Evolutionary conservation across 768 basidiomycete species (phyloP), one percentile per base, ranked within the genome.

Genomic region (Coprinellus aureogranulatus): DNA sequence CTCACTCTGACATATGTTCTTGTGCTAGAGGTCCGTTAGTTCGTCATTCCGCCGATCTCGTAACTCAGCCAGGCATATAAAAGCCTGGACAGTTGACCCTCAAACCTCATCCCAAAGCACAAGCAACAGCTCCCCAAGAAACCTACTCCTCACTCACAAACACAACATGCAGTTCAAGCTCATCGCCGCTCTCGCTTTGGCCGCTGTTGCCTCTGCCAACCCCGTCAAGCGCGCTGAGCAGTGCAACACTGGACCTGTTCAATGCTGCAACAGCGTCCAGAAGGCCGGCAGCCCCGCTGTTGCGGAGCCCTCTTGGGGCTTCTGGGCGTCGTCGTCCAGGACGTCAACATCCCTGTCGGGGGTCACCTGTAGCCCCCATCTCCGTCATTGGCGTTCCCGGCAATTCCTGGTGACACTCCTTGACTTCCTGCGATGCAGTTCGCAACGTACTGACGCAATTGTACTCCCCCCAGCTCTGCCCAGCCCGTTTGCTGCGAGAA

Each of bases 221-320:
- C 26, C 58, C 30, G 18, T 22, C 34, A 34, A 34, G 34, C 34
- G 34, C 34, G 26, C 46, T 48, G 59, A 55, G 40, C 61, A 61
- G 54, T 68, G 66, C 62, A 61, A 60, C 62, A 68, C 68, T 42
- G 68, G 64, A 1, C 42, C 58, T 22, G 30, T 72, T 14, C 70
- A 70, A 48, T 71, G 71, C 65, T 74, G 71, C 63, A 63, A 72
- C 56, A 65, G 62, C 39, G 63, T 70, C 41, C 54, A 67, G 53
- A 22, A 22, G 2, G 67, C 59, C 25, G 41, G 58, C n/a, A 26
- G 23, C 23, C 34, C 57, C 25, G 42, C 8, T 34, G 14, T 34
- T 14, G 34, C 34, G n/a, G n/a, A 34, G 14, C 34, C 34, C 34
- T 65, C 4, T 44, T 66, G 16, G 56, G 34, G 23, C 58, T 66